Evolutionary conservation across 495 filamentous ascomycete genomes (phyloP), one percentile per base, ranked within the genome.

Genomic region (Hamigera avellanea): DNA sequence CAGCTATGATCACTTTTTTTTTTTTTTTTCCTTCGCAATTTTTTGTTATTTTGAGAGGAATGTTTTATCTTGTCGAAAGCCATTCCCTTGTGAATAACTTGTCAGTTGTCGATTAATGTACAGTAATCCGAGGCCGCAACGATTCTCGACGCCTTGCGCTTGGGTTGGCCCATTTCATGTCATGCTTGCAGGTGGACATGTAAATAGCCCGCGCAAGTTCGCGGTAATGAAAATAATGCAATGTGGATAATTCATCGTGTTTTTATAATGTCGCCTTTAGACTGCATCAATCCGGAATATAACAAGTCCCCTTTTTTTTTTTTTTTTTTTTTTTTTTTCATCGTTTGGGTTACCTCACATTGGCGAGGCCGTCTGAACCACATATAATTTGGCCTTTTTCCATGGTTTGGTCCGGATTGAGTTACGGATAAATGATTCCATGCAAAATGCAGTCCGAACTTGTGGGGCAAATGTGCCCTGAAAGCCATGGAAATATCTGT

Each of bases 121-220:
- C 30, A 39, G 47, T 53, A 48, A 44, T 40, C 33, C 36, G 25
- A 28, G 14, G 30, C 36, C 32, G 42, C 30, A 29, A 36, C 39
- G 37, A 39, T 33, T 25, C 31, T 29, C 25, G 28, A n/a, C n/a
- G n/a, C n/a, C 31, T 18, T 30, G 28, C 28, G 26, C 32, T 18
- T 5, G 37, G 30, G 39, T 30, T 30, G 28, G 28, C n/a, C n/a
- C 28, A 12, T 30, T 30, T 30, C 4, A 27, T 45, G 40, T 41
- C 33, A 43, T 43, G 42, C 38, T 43, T 32, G 31, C 32, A 32
- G 32, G 34, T 45, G 46, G 48, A 42, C 42, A 43, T 52, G 54
- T 57, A 57, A 43, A 57, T 57, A 55, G 46, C 40, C 42, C 43
- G 49, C 41, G 40, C 50, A 39, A 43, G 45, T 37, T 52, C 46